A percentile compares a stretch with the other conserved stretches of the same genome.
These are phyloP conservation scores for Yamadazyma dushanensis DNA, from an alignment of 1,139 yeast genomes.

Conservation along the genomic window DNA sequence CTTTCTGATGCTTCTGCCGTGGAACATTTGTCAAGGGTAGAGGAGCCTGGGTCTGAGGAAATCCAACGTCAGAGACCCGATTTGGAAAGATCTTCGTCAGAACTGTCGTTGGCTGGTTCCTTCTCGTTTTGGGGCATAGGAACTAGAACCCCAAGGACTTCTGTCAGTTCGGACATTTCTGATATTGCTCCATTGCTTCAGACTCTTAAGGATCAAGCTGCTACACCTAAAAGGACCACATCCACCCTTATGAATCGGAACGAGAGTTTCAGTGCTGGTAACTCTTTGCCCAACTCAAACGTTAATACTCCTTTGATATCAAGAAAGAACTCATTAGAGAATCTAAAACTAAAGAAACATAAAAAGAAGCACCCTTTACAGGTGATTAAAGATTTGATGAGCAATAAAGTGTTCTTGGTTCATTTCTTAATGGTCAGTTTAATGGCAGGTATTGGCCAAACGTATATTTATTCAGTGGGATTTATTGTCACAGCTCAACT, in stretches of 20 bases:
- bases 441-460: slow-evolving; percentile 41
- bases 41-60: too few relatives aligned
- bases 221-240: slow-evolving; percentile 9
- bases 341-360: slow-evolving; percentile 6
- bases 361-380: slow-evolving; percentile 21
- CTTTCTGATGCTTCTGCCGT: background rate
- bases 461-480: slow-evolving; percentile 46
- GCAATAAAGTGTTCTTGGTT: slow-evolving; percentile 28
- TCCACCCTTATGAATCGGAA: slow-evolving; percentile 15
- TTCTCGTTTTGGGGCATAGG: slow-evolving; percentile 40
- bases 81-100: slow-evolving; percentile 3
- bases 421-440: slow-evolving; percentile 39
- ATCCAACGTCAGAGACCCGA: background rate
- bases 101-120: slow-evolving; percentile 31
- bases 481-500: slow-evolving; percentile 45
- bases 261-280: slow-evolving; percentile 14
- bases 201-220: slow-evolving; percentile 6
- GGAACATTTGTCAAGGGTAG: too few relatives aligned
- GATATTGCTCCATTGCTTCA: slow-evolving; percentile 10
- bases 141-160: slow-evolving; percentile 14
- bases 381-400: slow-evolving; percentile 25
- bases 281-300: slow-evolving; percentile 7
- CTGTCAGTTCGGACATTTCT: slow-evolving; percentile 12
- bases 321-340: slow-evolving; percentile 1
- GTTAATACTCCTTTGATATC: slow-evolving; percentile 8